These are phyloP conservation scores for Eucalyptus rudis DNA, from an alignment of 345 rosid species.

Conservation along the genomic window DNA sequence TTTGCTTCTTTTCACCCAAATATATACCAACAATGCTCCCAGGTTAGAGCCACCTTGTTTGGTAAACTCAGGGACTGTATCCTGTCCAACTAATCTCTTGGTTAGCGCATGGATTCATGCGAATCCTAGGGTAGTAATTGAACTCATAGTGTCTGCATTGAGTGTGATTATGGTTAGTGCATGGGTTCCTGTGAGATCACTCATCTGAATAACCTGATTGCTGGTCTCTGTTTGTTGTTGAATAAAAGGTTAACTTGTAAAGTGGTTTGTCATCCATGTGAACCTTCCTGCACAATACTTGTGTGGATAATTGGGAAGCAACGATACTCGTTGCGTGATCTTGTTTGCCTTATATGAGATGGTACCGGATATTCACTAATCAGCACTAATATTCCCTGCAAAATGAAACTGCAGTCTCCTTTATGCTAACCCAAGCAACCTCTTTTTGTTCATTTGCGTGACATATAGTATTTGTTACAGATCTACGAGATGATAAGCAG, in stretches of 20 bases:
- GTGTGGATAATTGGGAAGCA: neutral
- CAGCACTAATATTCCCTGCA: neutral
- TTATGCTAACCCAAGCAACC: neutral
- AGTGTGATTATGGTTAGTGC: neutral
- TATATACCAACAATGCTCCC: neutral
- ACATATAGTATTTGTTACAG: slow-evolving; percentile 9
- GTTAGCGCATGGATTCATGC: neutral
- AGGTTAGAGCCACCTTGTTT: neutral
- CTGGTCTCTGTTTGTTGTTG: neutral
- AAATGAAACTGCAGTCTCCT: neutral
- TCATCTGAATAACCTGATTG: neutral
- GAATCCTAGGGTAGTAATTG: neutral
- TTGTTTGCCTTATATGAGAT: neutral
- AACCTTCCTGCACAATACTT: neutral
- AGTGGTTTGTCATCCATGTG: neutral
- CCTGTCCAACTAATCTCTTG: neutral
- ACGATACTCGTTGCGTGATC: neutral
- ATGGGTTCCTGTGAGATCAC: neutral
- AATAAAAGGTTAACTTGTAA: neutral
- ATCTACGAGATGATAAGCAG: slow-evolving; percentile 75
- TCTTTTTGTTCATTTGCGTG: neutral
- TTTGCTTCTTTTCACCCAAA: neutral
- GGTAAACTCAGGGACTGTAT: neutral
- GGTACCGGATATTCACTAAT: neutral
- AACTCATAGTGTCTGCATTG: neutral